Conservation (phyloP, 2,329 filamentous ascomycete genomes). For the Paecilomyces sp. region DNA sequence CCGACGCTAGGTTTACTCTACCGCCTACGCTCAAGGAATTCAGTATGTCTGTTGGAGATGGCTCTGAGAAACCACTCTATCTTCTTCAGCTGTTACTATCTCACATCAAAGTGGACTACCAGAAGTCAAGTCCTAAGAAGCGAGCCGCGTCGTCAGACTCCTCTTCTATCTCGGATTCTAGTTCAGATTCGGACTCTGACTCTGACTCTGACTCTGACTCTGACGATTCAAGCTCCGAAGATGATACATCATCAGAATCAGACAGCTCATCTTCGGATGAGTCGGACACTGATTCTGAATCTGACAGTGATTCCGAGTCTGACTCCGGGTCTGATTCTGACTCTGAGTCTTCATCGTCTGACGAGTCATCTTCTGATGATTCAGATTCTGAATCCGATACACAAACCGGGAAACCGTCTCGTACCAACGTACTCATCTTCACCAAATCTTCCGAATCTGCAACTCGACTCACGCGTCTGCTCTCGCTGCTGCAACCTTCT, state of each 20-base stretch:
- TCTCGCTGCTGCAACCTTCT: conserved; percentile 58
- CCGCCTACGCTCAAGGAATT: conserved; percentile 58
- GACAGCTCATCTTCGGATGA: conserved; percentile 22
- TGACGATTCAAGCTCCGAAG: conserved; percentile 30
- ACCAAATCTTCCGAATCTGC: conserved; percentile 86
- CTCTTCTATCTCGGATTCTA: conserved; percentile 1
- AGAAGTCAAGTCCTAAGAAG: background rate
- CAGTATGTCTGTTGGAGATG: conserved; percentile 61
- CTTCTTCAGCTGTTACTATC: conserved; percentile 66
- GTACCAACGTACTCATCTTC: conserved; percentile 64
- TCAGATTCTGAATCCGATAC: conserved; percentile 13
- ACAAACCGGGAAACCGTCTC: conserved; percentile 9
- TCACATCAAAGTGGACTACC: conserved; percentile 21
- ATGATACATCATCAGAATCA: conserved; percentile 18
- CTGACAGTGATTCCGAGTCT: conserved; percentile 17
- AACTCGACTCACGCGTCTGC: conserved; percentile 73
- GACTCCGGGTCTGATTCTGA: conserved; percentile 14
- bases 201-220: conserved; percentile 6
- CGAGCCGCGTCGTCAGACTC: conserved; percentile 3
- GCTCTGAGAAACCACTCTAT: conserved; percentile 71
- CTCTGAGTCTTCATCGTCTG: conserved; percentile 12
- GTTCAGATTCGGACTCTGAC: conserved; percentile 7
- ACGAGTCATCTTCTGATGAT: conserved; percentile 19
- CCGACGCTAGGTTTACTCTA: conserved; percentile 46
- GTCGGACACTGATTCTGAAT: conserved; percentile 15